Evolutionary conservation across 2,329 filamentous ascomycete genomes (phyloP).

Genomic region (Aureobasidium sp.): DNA sequence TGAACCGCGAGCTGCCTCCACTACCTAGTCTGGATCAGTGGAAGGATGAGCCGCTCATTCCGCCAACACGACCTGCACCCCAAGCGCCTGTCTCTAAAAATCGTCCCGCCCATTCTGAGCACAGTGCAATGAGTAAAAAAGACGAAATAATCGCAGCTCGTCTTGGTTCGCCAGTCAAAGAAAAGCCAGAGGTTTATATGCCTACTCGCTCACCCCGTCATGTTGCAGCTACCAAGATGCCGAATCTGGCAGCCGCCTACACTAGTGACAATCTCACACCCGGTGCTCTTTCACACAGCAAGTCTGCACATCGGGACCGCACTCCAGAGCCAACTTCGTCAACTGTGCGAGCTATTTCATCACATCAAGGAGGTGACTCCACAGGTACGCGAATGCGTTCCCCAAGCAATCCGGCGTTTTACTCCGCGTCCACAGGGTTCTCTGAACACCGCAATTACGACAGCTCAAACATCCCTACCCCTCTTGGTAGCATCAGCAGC

Average conservation of each 20-base stretch:
- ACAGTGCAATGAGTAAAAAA: constrained; percentile 10
- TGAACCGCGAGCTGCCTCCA: constrained; percentile 43
- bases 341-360: neutral
- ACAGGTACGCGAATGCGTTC: neutral
- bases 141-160: constrained; percentile 20
- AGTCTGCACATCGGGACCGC: neutral
- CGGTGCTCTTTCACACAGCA: constrained; percentile 13
- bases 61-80: neutral
- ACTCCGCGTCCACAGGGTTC: neutral
- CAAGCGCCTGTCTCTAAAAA: neutral
- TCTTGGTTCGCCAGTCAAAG: constrained; percentile 21
- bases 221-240: neutral
- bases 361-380: neutral
- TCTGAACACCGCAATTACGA: constrained; percentile 13
- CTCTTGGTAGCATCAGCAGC: constrained; percentile 3
- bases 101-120: constrained; percentile 6
- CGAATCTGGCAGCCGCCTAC: constrained; percentile 4
- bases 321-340: neutral
- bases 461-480: constrained; percentile 5
- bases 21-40: constrained; percentile 39
- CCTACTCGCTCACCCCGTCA: constrained; percentile 17
- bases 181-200: constrained; percentile 18
- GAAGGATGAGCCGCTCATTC: constrained; percentile 22
- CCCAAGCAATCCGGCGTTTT: neutral
- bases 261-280: constrained; percentile 5